A percentile compares a stretch with the other conserved stretches of the same genome.
Conservation (phyloP, 2,329 filamentous ascomycete species). For the Colletotrichum sp. region DNA sequence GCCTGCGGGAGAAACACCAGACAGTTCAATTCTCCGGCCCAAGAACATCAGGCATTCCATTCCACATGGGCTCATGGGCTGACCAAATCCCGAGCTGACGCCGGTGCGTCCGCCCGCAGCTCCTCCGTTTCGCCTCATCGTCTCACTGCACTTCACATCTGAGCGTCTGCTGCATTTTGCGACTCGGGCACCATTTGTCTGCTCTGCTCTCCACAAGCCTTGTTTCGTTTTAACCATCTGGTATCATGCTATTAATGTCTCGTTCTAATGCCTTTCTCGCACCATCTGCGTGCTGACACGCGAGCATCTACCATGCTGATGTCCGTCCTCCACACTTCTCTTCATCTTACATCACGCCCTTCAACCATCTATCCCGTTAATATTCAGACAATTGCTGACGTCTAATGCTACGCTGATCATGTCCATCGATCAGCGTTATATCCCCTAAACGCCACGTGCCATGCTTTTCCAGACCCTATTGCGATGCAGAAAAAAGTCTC, state of each 20-base stretch:
- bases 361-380: not conserved
- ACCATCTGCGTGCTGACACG: not conserved
- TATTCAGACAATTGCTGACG: not conserved
- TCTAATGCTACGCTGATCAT: not conserved
- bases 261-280: not conserved
- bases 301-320: constrained; percentile 4
- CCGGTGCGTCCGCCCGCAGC: not conserved
- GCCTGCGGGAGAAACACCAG: not conserved
- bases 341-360: not conserved
- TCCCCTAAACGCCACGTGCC: constrained; percentile 22
- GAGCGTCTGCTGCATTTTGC: not conserved
- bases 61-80: not conserved
- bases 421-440: not conserved
- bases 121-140: constrained; percentile 15
- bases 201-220: not conserved
- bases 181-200: not conserved
- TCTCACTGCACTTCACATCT: constrained; percentile 1
- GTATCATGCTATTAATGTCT: constrained; percentile 21
- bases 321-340: not conserved
- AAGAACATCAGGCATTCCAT: not conserved
- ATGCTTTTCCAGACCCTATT: constrained; percentile 20
- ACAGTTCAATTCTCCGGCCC: not conserved
- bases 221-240: constrained; percentile 18
- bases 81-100: not conserved
- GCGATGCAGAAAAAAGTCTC: constrained; percentile 10